A percentile compares a stretch with the other conserved stretches of the same genome.
phyloP scores from a whole-genome alignment of 2,329 filamentous ascomycete genomes.

The Graphilbum fragrans region DNA sequence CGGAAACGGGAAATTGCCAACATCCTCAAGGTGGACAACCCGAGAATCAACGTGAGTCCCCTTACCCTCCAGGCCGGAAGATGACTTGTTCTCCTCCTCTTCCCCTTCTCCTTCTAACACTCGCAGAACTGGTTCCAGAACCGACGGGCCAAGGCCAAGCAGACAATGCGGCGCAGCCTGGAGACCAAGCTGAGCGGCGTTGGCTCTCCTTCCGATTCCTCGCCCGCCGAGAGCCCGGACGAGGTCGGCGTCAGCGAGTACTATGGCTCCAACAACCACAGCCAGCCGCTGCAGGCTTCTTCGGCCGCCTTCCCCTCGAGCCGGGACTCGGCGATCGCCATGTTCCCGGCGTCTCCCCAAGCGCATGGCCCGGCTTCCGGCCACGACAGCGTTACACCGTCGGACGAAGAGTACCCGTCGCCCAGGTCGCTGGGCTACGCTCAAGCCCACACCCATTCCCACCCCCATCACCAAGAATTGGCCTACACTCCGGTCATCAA shows the following conservation, averaged over 20 bases:
- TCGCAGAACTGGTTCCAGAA: constrained; percentile 58
- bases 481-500: background rate
- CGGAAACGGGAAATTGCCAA: constrained; percentile 50
- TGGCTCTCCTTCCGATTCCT: constrained; percentile 21
- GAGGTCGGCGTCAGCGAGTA: constrained; percentile 18
- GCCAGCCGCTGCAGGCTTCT: constrained; percentile 22
- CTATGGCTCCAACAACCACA: constrained; percentile 18
- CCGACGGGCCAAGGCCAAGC: constrained; percentile 51
- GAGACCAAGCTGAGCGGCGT: constrained; percentile 30
- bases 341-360: background rate
- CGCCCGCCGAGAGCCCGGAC: constrained; percentile 17
- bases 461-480: background rate
- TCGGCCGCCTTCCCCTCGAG: constrained; percentile 21
- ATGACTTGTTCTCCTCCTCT: constrained; percentile 9
- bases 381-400: constrained; percentile 4
- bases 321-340: constrained; percentile 1
- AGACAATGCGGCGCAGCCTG: constrained; percentile 41
- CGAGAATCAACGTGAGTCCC: constrained; percentile 46
- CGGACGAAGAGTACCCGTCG: constrained; percentile 12
- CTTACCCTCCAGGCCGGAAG: no score
- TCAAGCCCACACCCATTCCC: no score
- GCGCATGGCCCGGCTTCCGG: background rate
- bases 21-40: constrained; percentile 48
- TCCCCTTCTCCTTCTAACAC: background rate
- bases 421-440: constrained; percentile 10